These are phyloP conservation scores for Dacryopinax primogenitus DNA, from an alignment of 768 basidiomycete species.

Conservation along the genomic window DNA sequence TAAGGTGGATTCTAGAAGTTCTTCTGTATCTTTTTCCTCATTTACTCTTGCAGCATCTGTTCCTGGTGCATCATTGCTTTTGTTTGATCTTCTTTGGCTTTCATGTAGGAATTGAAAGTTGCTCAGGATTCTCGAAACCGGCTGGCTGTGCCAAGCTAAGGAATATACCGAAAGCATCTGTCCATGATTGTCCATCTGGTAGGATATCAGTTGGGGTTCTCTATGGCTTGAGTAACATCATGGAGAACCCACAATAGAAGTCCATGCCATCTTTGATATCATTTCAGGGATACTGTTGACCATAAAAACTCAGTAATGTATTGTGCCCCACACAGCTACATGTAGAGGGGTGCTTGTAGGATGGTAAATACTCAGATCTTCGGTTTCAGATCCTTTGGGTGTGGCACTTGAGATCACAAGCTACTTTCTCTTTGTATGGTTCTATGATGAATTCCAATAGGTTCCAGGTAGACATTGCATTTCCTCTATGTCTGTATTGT, in stretches of 20 bases:
- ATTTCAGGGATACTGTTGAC: constrained; percentile 26
- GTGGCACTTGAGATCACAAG: too few relatives aligned
- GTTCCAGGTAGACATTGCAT: too few relatives aligned
- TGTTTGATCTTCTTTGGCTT: constrained; percentile 19
- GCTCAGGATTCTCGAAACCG: constrained; percentile 15
- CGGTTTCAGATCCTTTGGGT: too few relatives aligned
- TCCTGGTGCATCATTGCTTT: too few relatives aligned
- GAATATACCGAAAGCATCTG: constrained; percentile 20
- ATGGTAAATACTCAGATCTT: constrained; percentile 18
- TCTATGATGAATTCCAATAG: too few relatives aligned
- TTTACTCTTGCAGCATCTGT: not conserved
- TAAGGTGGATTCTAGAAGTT: too few relatives aligned
- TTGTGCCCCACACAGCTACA: constrained; percentile 24
- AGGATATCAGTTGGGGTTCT: constrained; percentile 23
- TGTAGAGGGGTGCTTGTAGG: constrained; percentile 19
- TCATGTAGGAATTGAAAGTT: constrained; percentile 31
- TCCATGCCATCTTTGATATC: constrained; percentile 20
- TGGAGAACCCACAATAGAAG: constrained; percentile 30
- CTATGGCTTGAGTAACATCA: constrained; percentile 32
- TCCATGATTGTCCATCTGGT: constrained; percentile 18
- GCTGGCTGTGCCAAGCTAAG: not conserved
- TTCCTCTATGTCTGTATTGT: too few relatives aligned
- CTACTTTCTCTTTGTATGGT: too few relatives aligned
- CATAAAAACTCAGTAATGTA: constrained; percentile 29
- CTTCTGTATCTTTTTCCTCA: not conserved